phyloP scores from a whole-genome alignment of 176 grass and related monocot species.

The Carex scoparia region DNA sequence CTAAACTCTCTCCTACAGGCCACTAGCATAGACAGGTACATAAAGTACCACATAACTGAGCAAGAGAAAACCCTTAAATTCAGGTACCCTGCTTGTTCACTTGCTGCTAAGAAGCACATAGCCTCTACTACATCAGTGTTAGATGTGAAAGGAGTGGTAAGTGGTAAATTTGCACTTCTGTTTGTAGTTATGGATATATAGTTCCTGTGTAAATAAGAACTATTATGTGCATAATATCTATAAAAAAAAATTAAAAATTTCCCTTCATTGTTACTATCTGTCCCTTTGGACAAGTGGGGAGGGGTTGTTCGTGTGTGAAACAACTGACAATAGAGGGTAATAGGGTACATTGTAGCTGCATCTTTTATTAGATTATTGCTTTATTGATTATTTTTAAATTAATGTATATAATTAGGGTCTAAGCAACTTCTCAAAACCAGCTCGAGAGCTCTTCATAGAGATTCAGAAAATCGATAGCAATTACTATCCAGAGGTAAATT shows the following conservation, averaged over 20 bases:
- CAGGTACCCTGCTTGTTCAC: conserved; percentile 82
- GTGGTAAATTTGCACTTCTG: conserved; percentile 11
- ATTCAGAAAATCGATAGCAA: conserved; percentile 95
- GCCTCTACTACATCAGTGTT: conserved; percentile 75
- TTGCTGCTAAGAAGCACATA: conserved; percentile 67
- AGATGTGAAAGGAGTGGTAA: conserved; percentile 84
- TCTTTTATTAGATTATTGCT: not conserved
- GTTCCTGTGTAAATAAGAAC: conserved; percentile 24
- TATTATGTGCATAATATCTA: not conserved
- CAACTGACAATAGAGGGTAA: not conserved
- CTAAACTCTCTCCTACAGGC: conserved; percentile 53
- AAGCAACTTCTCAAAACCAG: conserved; percentile 80
- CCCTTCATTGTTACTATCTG: conserved; percentile 24
- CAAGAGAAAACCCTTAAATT: conserved; percentile 85
- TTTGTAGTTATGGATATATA: conserved; percentile 17
- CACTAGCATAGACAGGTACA: conserved; percentile 61
- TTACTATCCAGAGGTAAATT: conserved; percentile 93
- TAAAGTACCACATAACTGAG: conserved; percentile 91
- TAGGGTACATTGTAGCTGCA: not conserved
- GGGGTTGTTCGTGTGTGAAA: not conserved
- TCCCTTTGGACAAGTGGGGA: conserved; percentile 10
- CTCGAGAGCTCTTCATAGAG: conserved; percentile 69
- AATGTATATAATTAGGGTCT: conserved; percentile 46
- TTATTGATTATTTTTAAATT: conserved; percentile 16
- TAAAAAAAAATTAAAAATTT: not conserved